Conservation (phyloP, 2,329 filamentous ascomycete genomes). For the Meredithiella fracta region DNA sequence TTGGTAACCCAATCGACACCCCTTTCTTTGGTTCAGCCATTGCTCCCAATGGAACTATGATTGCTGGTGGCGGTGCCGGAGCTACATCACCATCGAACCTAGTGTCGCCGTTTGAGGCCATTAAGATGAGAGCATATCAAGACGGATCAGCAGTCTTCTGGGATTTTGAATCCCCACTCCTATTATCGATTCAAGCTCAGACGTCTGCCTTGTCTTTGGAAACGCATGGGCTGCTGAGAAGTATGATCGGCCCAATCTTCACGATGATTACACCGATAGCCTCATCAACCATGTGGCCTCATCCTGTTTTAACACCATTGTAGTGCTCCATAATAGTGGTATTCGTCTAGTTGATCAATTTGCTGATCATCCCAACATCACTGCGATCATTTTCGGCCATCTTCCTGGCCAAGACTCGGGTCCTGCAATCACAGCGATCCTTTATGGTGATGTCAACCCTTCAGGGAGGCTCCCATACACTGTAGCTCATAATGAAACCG, state of each 20-base stretch:
- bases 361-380: slow-evolving; percentile 47
- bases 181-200: slow-evolving; percentile 30
- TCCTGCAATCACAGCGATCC: slow-evolving; percentile 33
- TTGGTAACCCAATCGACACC: slow-evolving; percentile 19
- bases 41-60: slow-evolving; percentile 17
- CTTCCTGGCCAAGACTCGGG: slow-evolving; percentile 49
- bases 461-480: slow-evolving; percentile 47
- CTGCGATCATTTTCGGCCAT: slow-evolving; percentile 46
- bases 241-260: slow-evolving; percentile 42
- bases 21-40: slow-evolving; percentile 26
- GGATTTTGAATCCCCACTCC: slow-evolving; percentile 37
- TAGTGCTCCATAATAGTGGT: slow-evolving; percentile 49
- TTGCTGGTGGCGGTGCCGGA: slow-evolving; percentile 31
- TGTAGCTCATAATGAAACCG: slow-evolving; percentile 36
- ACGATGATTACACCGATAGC: slow-evolving; percentile 48
- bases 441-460: slow-evolving; percentile 40
- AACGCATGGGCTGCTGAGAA: slow-evolving; percentile 60
- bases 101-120: slow-evolving; percentile 37
- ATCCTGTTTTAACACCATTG: slow-evolving; percentile 44
- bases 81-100: slow-evolving; percentile 31
- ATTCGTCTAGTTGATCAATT: slow-evolving; percentile 43
- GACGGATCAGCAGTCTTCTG: slow-evolving; percentile 43
- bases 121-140: slow-evolving; percentile 33
- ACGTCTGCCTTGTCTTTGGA: slow-evolving; percentile 53
- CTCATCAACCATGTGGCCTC: slow-evolving; percentile 41